phyloP scores from a whole-genome alignment of 2,329 filamentous ascomycete genomes.

The Penicillium sp. region DNA sequence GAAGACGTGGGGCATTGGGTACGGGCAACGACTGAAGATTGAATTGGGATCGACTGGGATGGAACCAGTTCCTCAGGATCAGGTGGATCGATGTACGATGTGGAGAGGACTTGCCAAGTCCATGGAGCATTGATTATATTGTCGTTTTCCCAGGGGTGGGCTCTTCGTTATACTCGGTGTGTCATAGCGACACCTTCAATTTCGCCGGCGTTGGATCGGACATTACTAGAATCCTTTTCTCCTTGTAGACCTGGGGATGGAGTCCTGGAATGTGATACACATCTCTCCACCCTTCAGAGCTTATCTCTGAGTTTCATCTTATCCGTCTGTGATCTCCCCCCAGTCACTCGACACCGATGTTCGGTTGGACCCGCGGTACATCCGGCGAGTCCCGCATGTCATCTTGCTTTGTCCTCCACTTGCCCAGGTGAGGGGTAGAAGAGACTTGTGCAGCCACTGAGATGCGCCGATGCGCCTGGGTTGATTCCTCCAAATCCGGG shows the following conservation, averaged over 20 bases:
- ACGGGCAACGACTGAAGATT: constrained; percentile 22
- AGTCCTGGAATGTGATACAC: not conserved
- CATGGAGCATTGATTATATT: constrained; percentile 23
- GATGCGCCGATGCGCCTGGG: not conserved
- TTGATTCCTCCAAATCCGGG: constrained; percentile 12
- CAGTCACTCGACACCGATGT: not conserved
- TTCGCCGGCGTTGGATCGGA: not conserved
- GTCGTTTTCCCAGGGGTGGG: not conserved
- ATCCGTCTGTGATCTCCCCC: not conserved
- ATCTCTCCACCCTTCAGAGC: not conserved
- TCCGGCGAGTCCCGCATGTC: constrained; percentile 1
- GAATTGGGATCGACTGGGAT: constrained; percentile 28
- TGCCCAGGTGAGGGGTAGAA: constrained; percentile 15
- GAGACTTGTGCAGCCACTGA: not conserved
- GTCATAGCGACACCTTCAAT: constrained; percentile 1
- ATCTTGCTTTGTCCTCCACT: constrained; percentile 3
- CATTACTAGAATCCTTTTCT: not conserved
- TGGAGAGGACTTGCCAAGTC: constrained; percentile 19
- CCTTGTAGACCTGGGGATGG: not conserved
- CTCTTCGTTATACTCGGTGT: not conserved
- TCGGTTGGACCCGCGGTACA: not conserved
- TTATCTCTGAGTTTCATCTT: not conserved
- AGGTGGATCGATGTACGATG: constrained; percentile 23
- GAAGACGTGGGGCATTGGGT: constrained; percentile 21
- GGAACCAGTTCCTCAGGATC: constrained; percentile 22